Conservation (phyloP, 257 asterid genomes). For the Jaltomata sinuosa region DNA sequence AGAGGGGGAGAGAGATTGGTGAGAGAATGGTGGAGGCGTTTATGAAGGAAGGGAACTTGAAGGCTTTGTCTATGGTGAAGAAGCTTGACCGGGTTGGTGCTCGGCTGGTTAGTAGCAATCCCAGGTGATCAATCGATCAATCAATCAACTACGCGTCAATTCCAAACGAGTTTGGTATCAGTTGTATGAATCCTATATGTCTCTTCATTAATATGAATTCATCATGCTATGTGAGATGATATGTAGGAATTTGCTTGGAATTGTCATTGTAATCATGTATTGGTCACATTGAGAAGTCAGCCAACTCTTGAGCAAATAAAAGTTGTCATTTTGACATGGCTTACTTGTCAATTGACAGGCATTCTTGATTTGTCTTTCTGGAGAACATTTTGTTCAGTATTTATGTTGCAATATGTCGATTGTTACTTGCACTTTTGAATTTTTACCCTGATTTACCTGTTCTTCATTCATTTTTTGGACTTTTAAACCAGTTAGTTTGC, state of each 20-base stretch:
- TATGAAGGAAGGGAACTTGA: constrained; percentile 54
- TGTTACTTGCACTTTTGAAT: background rate
- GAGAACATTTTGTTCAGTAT: background rate
- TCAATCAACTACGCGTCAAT: background rate
- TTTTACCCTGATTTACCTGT: background rate
- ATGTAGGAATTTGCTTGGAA: background rate
- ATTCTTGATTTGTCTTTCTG: background rate
- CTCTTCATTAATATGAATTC: background rate
- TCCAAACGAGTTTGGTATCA: background rate
- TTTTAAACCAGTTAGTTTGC: background rate
- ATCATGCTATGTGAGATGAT: background rate
- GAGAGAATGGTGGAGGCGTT: constrained; percentile 88
- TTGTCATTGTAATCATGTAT: no score
- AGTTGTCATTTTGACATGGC: background rate
- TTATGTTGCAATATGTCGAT: background rate
- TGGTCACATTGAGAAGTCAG: background rate
- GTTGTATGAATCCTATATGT: background rate
- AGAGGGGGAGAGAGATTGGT: constrained; percentile 59
- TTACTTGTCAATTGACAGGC: background rate
- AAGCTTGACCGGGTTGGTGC: constrained; percentile 89
- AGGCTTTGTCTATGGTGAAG: constrained; percentile 62
- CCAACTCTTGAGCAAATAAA: background rate
- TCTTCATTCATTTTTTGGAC: background rate
- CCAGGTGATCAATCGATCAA: constrained; percentile 15
- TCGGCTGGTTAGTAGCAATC: constrained; percentile 49